A percentile compares a stretch with the other conserved stretches of the same genome.
Evolutionary conservation across 441 rosid genomes (phyloP).

Genomic region (Melastoma candidum): DNA sequence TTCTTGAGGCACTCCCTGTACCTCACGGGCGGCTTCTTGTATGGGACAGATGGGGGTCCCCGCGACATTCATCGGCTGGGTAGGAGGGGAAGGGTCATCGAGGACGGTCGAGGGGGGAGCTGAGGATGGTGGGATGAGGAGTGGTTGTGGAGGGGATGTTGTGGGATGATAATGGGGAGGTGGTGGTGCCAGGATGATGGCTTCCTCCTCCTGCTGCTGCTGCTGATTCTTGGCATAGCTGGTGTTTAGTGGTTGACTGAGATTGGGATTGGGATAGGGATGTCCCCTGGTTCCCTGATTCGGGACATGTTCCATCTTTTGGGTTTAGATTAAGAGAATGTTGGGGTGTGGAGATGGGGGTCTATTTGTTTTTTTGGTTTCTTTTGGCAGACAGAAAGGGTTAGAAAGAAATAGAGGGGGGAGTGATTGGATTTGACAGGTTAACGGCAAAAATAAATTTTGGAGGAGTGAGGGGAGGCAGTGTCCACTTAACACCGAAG

Average conservation of each 20-base stretch:
- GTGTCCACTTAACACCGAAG: too few species aligned
- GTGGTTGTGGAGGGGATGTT: constrained; percentile 13
- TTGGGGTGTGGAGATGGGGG: constrained; percentile 1
- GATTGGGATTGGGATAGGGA: constrained; percentile 35
- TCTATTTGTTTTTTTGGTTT: constrained; percentile 6
- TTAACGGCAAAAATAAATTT: constrained; percentile 27
- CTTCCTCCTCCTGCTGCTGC: too few species aligned
- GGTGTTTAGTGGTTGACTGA: constrained; percentile 26
- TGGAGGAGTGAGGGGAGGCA: too few species aligned
- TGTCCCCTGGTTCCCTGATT: constrained; percentile 42
- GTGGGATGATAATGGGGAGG: constrained; percentile 29
- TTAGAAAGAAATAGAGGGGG: constrained; percentile 3
- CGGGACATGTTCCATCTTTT: constrained; percentile 35
- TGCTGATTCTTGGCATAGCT: constrained; percentile 16
- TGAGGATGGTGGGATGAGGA: constrained; percentile 14
- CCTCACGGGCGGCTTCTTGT: constrained; percentile 33
- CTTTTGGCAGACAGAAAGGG: constrained; percentile 35
- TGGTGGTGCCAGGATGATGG: constrained; percentile 1
- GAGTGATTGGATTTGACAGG: constrained; percentile 16
- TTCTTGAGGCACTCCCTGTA: constrained; percentile 78
- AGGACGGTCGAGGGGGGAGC: neutral
- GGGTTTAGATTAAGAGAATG: too few species aligned
- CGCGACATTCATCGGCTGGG: constrained; percentile 1
- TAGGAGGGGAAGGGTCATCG: neutral
- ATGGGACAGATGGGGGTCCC: constrained; percentile 15